These are phyloP conservation scores for Xylaria sp. DNA, from an alignment of 2,329 filamentous ascomycete species.

Conservation along the genomic window DNA sequence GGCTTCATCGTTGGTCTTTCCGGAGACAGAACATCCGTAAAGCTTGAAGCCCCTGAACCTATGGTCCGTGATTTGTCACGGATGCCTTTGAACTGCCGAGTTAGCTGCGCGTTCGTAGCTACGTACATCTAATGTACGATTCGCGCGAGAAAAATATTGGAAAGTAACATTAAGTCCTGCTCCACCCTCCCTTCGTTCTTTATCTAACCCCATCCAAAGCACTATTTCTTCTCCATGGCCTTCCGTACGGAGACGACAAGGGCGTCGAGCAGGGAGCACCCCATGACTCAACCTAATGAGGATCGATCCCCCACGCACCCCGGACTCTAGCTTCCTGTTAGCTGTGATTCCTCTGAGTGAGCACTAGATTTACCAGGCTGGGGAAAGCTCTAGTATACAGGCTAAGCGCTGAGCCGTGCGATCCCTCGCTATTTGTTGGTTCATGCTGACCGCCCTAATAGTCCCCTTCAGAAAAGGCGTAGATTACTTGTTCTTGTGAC, in stretches of 20 bases:
- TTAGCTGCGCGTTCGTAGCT: not conserved
- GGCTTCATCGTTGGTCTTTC: not conserved
- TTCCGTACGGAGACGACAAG: not conserved
- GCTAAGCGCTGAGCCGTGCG: not conserved
- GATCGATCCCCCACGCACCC: conserved; percentile 4
- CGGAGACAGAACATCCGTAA: not conserved
- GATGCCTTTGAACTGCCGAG: not conserved
- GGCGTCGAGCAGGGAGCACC: not conserved
- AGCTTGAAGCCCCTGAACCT: not conserved
- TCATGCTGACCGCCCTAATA: not conserved
- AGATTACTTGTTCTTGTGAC: not conserved
- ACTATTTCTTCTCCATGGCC: not conserved
- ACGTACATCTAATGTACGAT: not conserved
- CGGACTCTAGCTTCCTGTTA: not conserved
- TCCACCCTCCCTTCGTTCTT: conserved; percentile 3
- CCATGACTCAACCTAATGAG: not conserved
- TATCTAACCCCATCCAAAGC: conserved; percentile 16
- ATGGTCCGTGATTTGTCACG: not conserved
- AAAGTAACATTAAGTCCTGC: conserved; percentile 1
- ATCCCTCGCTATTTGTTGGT: not conserved
- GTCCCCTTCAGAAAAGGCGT: not conserved
- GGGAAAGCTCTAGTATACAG: not conserved
- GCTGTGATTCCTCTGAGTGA: not conserved
- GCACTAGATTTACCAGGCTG: not conserved
- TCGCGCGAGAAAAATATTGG: not conserved